phyloP scores from a whole-genome alignment of 2,329 filamentous ascomycete species.

The Delphinella strobiligena region DNA sequence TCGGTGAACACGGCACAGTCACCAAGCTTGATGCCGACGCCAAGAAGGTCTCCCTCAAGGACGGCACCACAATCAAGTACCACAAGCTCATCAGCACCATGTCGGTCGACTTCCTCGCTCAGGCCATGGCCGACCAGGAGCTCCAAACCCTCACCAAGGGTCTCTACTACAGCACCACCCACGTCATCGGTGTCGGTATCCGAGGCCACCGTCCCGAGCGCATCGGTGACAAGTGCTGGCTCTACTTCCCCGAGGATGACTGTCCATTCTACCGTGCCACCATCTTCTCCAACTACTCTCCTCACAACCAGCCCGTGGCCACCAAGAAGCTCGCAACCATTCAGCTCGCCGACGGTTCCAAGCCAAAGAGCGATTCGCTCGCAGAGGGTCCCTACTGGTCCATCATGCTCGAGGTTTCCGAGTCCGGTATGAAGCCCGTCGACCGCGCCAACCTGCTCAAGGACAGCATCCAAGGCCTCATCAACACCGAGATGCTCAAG shows the following conservation, averaged over 20 bases:
- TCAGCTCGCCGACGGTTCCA: slow-evolving; percentile 75
- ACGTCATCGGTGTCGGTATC: slow-evolving; percentile 92
- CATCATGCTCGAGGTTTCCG: slow-evolving; percentile 97
- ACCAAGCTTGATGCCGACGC: slow-evolving; percentile 74
- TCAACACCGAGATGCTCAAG: slow-evolving; percentile 96
- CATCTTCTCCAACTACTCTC: slow-evolving; percentile 99
- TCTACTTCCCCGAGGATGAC: slow-evolving; percentile 98
- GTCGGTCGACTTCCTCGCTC: slow-evolving; percentile 79
- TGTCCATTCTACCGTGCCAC: slow-evolving; percentile 99
- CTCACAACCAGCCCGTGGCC: slow-evolving; percentile 84
- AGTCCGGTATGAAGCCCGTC: slow-evolving; percentile 91
- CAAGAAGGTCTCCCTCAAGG: slow-evolving; percentile 69
- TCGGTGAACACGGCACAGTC: slow-evolving; percentile 75
- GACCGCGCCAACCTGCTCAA: slow-evolving; percentile 71
- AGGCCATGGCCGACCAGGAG: slow-evolving; percentile 79
- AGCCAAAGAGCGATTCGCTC: slow-evolving; percentile 57
- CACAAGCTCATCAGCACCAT: slow-evolving; percentile 91
- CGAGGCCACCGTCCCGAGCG: slow-evolving; percentile 83
- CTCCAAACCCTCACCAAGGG: slow-evolving; percentile 74
- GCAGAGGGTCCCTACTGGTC: slow-evolving; percentile 97
- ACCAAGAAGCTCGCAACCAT: slow-evolving; percentile 77
- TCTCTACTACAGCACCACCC: slow-evolving; percentile 92
- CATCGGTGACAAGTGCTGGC: slow-evolving; percentile 99
- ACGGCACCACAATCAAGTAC: slow-evolving; percentile 83
- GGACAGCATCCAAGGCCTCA: slow-evolving; percentile 88